Percentiles rank a stretch among this genome's conserved stretches.
phyloP scores from a whole-genome alignment of 2,329 filamentous ascomycete genomes.

The Rhytidhysteron rufulum region DNA sequence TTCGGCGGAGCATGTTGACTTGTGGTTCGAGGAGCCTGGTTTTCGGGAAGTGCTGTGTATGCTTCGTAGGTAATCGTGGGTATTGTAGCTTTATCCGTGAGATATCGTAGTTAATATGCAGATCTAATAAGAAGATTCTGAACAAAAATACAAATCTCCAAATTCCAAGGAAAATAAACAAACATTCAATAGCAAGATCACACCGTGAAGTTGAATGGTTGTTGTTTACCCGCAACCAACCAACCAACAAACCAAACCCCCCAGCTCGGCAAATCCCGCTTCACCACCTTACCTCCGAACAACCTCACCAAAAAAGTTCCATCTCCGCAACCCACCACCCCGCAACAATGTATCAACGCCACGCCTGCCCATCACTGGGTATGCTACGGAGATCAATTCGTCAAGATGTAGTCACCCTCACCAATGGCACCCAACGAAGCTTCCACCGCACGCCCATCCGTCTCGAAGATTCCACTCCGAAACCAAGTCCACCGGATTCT shows the following conservation, averaged over 20 bases:
- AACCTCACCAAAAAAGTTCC: constrained; percentile 18
- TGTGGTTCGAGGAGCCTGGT: not conserved
- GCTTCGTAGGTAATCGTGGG: not conserved
- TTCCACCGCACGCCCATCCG: constrained; percentile 23
- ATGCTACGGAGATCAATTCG: constrained; percentile 19
- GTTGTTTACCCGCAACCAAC: not conserved
- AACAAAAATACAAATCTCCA: too few relatives aligned
- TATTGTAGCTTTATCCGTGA: too few relatives aligned
- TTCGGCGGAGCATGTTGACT: constrained; percentile 63
- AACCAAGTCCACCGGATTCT: constrained; percentile 15
- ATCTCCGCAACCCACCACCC: constrained; percentile 9
- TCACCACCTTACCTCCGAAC: constrained; percentile 12
- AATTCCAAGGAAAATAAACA: too few relatives aligned
- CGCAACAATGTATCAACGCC: constrained; percentile 31
- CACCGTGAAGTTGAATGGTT: not conserved
- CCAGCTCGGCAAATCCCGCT: constrained; percentile 8
- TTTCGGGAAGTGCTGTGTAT: not conserved
- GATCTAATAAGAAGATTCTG: too few relatives aligned
- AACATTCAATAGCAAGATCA: not conserved
- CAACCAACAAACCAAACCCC: constrained; percentile 14
- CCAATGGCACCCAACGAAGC: constrained; percentile 18
- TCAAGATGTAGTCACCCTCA: constrained; percentile 14
- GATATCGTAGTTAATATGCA: too few relatives aligned
- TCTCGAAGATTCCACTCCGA: constrained; percentile 19
- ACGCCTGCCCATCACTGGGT: constrained; percentile 31